Conservation (phyloP, 345 rosid species). For the Bretschneidera sinensis region DNA sequence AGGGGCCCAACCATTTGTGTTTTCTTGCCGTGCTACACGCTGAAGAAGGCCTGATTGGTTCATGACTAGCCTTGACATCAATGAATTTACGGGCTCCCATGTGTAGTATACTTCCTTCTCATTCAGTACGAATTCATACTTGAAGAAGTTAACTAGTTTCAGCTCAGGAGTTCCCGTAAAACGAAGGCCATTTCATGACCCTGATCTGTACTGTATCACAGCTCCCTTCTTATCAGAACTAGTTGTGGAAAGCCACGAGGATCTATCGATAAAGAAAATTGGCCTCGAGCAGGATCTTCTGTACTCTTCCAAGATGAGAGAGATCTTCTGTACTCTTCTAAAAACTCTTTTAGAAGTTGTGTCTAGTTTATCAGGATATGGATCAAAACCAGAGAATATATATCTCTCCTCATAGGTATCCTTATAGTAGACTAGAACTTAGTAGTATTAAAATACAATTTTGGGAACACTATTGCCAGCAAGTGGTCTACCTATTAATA, state of each 20-base stretch:
- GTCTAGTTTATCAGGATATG: too few relatives aligned
- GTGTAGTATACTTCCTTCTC: conserved; percentile 31
- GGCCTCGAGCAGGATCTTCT: conserved; percentile 37
- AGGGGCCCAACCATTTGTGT: conserved; percentile 18
- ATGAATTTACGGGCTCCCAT: conserved; percentile 13
- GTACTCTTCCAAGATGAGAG: conserved; percentile 37
- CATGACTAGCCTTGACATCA: conserved; percentile 26
- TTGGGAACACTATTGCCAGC: too few relatives aligned
- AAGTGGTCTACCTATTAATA: too few relatives aligned
- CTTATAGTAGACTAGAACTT: too few relatives aligned
- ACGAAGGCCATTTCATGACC: conserved; percentile 47
- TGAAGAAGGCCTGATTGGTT: conserved; percentile 24
- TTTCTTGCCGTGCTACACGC: conserved; percentile 24
- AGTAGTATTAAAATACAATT: too few relatives aligned
- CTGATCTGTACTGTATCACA: conserved; percentile 17
- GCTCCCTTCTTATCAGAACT: conserved; percentile 22
- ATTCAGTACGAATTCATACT: conserved; percentile 27
- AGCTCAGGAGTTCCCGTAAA: conserved; percentile 43
- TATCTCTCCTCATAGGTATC: too few relatives aligned
- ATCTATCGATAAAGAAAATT: conserved; percentile 22
- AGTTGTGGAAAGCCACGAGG: conserved; percentile 37
- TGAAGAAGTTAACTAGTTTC: conserved; percentile 17
- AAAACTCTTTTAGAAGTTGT: too few relatives aligned
- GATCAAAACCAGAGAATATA: too few relatives aligned
- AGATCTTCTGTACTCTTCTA: too few relatives aligned